Percentiles rank a stretch among this genome's conserved stretches.
Evolutionary conservation across 805 yeast genomes (phyloP).

Genomic region (Hagleromyces aurorensis): DNA sequence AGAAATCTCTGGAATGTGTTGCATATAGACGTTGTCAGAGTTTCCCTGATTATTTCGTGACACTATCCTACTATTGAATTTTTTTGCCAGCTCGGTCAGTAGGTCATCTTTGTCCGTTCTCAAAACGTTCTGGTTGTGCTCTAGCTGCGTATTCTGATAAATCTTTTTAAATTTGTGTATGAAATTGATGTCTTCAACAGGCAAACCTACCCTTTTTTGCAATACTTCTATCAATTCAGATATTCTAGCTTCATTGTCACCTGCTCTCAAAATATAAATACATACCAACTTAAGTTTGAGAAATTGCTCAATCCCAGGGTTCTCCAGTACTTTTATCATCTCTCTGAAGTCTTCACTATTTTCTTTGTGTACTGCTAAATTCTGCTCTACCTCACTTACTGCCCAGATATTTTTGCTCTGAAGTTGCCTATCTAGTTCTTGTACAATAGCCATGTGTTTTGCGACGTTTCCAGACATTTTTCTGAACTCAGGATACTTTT

Average conservation of each 20-base stretch:
- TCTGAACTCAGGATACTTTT: slow-evolving; percentile 89
- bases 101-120: slow-evolving; percentile 22
- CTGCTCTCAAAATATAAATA: slow-evolving; percentile 68
- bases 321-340: slow-evolving; percentile 45
- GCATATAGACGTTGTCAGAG: slow-evolving; percentile 77
- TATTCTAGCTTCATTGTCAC: slow-evolving; percentile 44
- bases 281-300: slow-evolving; percentile 67
- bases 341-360: slow-evolving; percentile 49
- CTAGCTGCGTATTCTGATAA: slow-evolving; percentile 7
- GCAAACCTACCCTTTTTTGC: slow-evolving; percentile 29
- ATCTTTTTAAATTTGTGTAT: slow-evolving; percentile 39
- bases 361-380: slow-evolving; percentile 58
- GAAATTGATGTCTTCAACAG: slow-evolving; percentile 34
- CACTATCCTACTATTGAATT: slow-evolving; percentile 29
- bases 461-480: slow-evolving; percentile 81
- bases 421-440: slow-evolving; percentile 75
- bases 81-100: slow-evolving; percentile 28
- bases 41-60: slow-evolving; percentile 29
- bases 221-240: slow-evolving; percentile 37
- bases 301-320: slow-evolving; percentile 39
- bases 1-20: slow-evolving; percentile 68
- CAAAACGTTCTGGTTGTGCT: slow-evolving; percentile 5
- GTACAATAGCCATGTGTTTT: slow-evolving; percentile 84
- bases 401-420: slow-evolving; percentile 64
- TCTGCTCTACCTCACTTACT: slow-evolving; percentile 85